Evolutionary conservation across 106 monocot species (phyloP).

Genomic region (Xerophyta viscosa): DNA sequence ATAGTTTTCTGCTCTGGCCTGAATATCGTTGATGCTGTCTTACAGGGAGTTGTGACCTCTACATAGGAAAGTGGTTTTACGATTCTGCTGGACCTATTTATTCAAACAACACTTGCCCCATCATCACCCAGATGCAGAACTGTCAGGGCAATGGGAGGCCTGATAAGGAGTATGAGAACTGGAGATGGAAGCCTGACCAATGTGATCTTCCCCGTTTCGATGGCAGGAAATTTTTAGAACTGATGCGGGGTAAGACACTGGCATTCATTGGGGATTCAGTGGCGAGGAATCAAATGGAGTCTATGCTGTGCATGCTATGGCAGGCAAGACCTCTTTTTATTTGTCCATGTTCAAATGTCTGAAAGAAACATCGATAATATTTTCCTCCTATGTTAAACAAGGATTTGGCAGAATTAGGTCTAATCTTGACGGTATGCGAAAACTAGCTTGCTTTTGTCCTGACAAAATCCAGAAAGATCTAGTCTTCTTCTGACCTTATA

Average conservation of each 20-base stretch:
- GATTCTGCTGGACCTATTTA: constrained; percentile 59
- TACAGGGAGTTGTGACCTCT: constrained; percentile 54
- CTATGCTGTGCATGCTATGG: constrained; percentile 78
- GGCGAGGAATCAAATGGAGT: constrained; percentile 80
- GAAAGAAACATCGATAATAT: no score
- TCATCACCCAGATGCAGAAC: constrained; percentile 79
- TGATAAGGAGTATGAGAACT: constrained; percentile 73
- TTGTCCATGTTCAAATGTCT: no score
- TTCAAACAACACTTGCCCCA: constrained; percentile 62
- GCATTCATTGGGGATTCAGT: no score
- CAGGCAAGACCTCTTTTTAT: constrained; percentile 24
- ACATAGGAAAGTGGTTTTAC: constrained; percentile 58
- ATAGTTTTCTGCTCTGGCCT: neutral
- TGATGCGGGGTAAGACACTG: constrained; percentile 80
- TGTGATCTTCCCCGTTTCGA: constrained; percentile 77
- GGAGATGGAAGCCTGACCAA: constrained; percentile 80
- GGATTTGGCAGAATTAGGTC: no score
- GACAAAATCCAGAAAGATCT: no score
- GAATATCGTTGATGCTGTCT: neutral
- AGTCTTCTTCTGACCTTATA: no score
- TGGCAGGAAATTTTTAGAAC: constrained; percentile 47
- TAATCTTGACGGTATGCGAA: no score
- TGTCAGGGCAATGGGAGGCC: constrained; percentile 91
- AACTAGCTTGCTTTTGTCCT: no score
- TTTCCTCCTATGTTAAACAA: no score